These are phyloP conservation scores for Leptographium radiaticola DNA, from an alignment of 2,329 filamentous ascomycete species.

Conservation along the genomic window DNA sequence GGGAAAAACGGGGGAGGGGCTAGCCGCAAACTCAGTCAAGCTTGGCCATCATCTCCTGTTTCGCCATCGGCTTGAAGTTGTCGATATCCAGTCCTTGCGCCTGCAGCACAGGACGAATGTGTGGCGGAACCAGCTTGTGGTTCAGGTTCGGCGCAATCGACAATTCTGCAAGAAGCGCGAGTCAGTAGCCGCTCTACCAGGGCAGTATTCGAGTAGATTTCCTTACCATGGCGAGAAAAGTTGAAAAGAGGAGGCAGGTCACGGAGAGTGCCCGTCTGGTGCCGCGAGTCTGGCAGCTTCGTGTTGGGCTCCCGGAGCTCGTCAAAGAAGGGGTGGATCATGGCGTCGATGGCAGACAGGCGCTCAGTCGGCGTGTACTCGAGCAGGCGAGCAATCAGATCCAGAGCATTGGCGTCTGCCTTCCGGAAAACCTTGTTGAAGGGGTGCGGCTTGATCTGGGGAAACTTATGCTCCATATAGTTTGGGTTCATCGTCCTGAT, in stretches of 20 bases:
- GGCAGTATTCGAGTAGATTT: neutral
- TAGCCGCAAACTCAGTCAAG: constrained; percentile 56
- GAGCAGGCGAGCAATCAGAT: constrained; percentile 82
- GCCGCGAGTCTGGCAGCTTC: constrained; percentile 84
- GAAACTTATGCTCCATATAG: constrained; percentile 99
- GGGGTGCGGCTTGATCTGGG: constrained; percentile 97
- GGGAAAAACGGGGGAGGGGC: neutral
- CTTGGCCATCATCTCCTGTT: constrained; percentile 95
- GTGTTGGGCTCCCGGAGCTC: constrained; percentile 87
- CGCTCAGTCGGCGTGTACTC: constrained; percentile 98
- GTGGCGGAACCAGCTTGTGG: constrained; percentile 70
- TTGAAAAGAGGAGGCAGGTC: constrained; percentile 85
- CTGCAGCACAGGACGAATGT: constrained; percentile 62
- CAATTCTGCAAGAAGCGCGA: constrained; percentile 43
- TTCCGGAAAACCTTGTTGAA: constrained; percentile 99
- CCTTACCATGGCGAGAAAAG: constrained; percentile 82
- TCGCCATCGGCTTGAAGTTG: constrained; percentile 80
- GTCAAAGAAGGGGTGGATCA: constrained; percentile 98
- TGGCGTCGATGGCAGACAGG: constrained; percentile 83
- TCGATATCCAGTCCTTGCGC: constrained; percentile 81
- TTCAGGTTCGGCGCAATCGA: constrained; percentile 91
- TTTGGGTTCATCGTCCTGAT: constrained; percentile 99
- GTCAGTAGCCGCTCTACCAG: neutral
- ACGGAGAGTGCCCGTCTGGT: constrained; percentile 64
- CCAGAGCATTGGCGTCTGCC: constrained; percentile 83